Conservation (phyloP, 306 rosid genomes). For the Castanea mollissima region DNA sequence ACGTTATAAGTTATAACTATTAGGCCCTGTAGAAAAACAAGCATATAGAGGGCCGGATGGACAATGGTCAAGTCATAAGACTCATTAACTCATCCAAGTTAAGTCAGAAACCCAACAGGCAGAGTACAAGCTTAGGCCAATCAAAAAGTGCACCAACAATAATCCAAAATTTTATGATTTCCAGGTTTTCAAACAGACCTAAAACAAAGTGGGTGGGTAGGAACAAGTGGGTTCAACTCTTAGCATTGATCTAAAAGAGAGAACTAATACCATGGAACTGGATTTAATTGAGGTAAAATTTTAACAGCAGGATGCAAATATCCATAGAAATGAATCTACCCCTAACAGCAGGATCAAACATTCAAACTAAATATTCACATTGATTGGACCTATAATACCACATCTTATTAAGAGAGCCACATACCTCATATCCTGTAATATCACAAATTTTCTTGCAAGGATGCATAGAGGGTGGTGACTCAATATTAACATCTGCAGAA, state of each 20-base stretch:
- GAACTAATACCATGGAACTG: not conserved
- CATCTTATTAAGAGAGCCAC: slow-evolving; percentile 14
- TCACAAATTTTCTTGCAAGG: slow-evolving; percentile 93
- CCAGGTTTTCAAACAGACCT: not conserved
- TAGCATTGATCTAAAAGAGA: not conserved
- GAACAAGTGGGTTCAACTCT: not conserved
- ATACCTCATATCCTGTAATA: slow-evolving; percentile 88
- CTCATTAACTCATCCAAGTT: not conserved
- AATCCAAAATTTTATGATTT: not conserved
- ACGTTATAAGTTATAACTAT: not conserved
- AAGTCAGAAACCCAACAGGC: not conserved
- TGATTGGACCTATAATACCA: not conserved
- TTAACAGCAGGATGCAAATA: not conserved
- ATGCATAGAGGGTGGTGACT: slow-evolving; percentile 91
- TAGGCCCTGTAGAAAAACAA: slow-evolving; percentile 9
- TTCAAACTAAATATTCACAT: not conserved
- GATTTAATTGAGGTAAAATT: not conserved
- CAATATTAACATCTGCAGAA: slow-evolving; percentile 80
- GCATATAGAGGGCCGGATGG: not conserved
- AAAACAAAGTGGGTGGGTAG: not conserved
- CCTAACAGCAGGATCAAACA: not conserved
- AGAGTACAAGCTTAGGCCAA: not conserved
- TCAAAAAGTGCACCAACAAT: not conserved
- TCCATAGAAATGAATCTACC: not conserved
- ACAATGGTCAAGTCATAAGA: not conserved